phyloP scores from a whole-genome alignment of 306 rosid species.

The Dryas alaskensis region DNA sequence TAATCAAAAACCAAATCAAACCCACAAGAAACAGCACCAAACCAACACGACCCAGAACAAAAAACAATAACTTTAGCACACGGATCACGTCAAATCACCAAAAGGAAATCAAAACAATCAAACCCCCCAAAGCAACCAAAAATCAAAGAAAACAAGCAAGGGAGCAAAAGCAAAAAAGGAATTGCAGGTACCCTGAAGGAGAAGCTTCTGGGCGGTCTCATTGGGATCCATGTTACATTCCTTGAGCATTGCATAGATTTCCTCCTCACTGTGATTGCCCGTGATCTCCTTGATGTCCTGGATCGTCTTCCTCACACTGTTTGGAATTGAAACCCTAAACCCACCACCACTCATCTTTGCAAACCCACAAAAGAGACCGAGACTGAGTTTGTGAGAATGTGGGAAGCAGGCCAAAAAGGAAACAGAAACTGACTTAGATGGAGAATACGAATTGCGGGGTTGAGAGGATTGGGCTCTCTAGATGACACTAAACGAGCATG shows the following conservation, averaged over 20 bases:
- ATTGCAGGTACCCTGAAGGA: slow-evolving; percentile 62
- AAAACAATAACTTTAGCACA: slow-evolving; percentile 21
- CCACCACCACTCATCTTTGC: slow-evolving; percentile 70
- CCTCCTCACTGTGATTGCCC: slow-evolving; percentile 79
- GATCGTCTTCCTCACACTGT: slow-evolving; percentile 64
- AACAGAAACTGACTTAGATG: slow-evolving; percentile 11
- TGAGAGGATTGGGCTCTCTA: slow-evolving; percentile 26
- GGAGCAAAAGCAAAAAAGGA: not conserved
- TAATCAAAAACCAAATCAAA: slow-evolving; percentile 29
- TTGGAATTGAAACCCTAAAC: slow-evolving; percentile 85
- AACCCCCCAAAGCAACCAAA: slow-evolving; percentile 12
- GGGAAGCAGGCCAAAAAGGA: slow-evolving; percentile 2
- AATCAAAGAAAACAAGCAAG: not conserved
- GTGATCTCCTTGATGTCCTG: slow-evolving; percentile 83
- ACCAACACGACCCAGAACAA: slow-evolving; percentile 33
- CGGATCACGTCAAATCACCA: slow-evolving; percentile 44
- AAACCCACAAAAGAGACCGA: slow-evolving; percentile 22
- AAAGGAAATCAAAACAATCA: slow-evolving; percentile 32
- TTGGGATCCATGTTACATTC: slow-evolving; percentile 99
- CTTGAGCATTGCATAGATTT: slow-evolving; percentile 89
- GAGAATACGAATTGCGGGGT: slow-evolving; percentile 16
- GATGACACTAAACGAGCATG: slow-evolving; percentile 30
- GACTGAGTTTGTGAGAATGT: slow-evolving; percentile 13
- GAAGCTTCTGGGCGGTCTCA: slow-evolving; percentile 90
- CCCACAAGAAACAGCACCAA: slow-evolving; percentile 10